Base-by-base conservation (phyloP, 345 rosid species). In the Salix udensis region DNA sequence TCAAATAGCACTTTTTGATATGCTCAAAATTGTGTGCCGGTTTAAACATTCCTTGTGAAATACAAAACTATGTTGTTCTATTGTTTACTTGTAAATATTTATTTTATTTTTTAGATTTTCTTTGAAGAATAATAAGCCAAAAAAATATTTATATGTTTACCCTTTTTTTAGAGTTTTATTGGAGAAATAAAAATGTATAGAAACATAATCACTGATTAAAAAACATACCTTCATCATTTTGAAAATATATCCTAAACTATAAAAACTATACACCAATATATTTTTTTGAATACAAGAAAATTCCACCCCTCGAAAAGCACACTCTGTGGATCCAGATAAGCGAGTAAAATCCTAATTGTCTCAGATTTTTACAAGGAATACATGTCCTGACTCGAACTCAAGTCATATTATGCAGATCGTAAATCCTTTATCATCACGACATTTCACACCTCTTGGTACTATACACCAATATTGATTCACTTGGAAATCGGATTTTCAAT, bases 391-490 rank as follows among this genome's bases (percentile, higher is more conserved):
- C 31, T 30, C 4, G 31, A 30, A 30, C 4, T 30, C 4, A 30
- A 30, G 31, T 0, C 31, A 0, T 30, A 3, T 30, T 30, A 0
- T 30, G 0, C 31, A 30, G 4, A 30, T 30, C 31, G 4, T 30
- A 3, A 30, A 4, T 30, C 0, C 0, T 30, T 30, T 30, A 0
- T 30, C 31, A 30, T 30, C 31, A 30, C 26, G 26, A 24, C 26
- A 24, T 0, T 0, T 0, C 31, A 30, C 31, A 4, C 0, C 31
- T 30, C 0, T 3, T 30, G 0, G 0, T 0, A 34, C 36, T 34
- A 34, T 34, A 34, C 36, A 34, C 6, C 36, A 4, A 34, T 34
- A 34, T 39, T 24, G 21, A 44, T 40, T 37, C 19, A 11, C 36
- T 50, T 14, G 46, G 76, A 72, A 78, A 16, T 13, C 40, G 36